Percentiles rank a stretch among this genome's conserved stretches.
phyloP scores from a whole-genome alignment of 257 asterid species.

The Verbascum thapsus region DNA sequence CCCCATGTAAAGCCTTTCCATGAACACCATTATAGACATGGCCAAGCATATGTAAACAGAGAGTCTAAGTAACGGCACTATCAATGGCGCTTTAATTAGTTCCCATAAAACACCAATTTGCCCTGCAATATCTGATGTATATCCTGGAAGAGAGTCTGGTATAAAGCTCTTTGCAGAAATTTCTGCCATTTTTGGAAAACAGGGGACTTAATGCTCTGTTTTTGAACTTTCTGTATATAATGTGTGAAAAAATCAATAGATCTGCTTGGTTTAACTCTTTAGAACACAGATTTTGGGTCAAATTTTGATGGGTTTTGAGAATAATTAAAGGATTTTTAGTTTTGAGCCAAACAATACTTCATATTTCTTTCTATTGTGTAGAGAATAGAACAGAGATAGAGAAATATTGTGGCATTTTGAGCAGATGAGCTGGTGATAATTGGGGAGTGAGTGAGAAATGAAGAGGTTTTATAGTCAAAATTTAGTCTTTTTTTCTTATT shows the following conservation, averaged over 20 bases:
- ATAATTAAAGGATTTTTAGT: slow-evolving; percentile 11
- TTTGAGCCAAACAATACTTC: slow-evolving; percentile 36
- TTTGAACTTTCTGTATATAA: not conserved
- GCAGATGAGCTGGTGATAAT: slow-evolving; percentile 22
- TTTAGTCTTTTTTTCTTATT: slow-evolving; percentile 31
- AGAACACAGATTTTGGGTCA: not conserved
- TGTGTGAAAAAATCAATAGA: slow-evolving; percentile 24
- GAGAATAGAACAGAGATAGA: slow-evolving; percentile 32
- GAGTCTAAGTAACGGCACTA: slow-evolving; percentile 61
- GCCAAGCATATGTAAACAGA: slow-evolving; percentile 71
- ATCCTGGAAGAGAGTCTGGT: slow-evolving; percentile 57
- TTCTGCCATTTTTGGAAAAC: slow-evolving; percentile 52
- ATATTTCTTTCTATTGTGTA: slow-evolving; percentile 27
- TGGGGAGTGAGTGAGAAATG: slow-evolving; percentile 30
- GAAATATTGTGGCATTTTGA: slow-evolving; percentile 42
- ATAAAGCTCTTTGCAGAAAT: slow-evolving; percentile 49
- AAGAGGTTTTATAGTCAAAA: slow-evolving; percentile 57
- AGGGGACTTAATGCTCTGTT: slow-evolving; percentile 22
- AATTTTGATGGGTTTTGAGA: not conserved
- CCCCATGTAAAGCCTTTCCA: slow-evolving; percentile 88
- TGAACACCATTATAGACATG: slow-evolving; percentile 80
- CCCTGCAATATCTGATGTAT: slow-evolving; percentile 59
- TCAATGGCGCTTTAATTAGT: slow-evolving; percentile 63
- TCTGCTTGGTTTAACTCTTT: slow-evolving; percentile 17
- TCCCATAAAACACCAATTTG: slow-evolving; percentile 81